Conservation (phyloP, 495 filamentous ascomycete genomes). For the Aspergillus leporis region DNA sequence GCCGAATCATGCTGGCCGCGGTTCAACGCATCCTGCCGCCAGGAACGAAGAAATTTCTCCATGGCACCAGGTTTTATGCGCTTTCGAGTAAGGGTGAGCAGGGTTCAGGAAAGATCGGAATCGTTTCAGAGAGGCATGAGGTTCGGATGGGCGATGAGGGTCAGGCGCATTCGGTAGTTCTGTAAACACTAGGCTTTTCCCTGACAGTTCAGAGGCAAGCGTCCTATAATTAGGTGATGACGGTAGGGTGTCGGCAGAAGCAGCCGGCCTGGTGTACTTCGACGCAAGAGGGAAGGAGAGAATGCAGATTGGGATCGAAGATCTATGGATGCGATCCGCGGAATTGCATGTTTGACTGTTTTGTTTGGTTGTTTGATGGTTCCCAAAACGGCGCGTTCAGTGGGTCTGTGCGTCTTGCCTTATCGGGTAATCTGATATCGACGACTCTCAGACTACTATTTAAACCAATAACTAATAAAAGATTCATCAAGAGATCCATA, state of each 20-base stretch:
- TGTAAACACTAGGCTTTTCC: not conserved
- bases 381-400: not conserved
- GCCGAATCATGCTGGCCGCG: constrained; percentile 95
- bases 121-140: constrained; percentile 2
- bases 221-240: not conserved
- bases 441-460: not conserved
- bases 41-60: constrained; percentile 88
- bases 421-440: not conserved
- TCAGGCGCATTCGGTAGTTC: not conserved
- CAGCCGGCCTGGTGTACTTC: not conserved
- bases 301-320: not conserved
- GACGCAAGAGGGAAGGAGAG: not conserved
- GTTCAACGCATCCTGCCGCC: constrained; percentile 89
- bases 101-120: not conserved
- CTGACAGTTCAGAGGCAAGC: not conserved
- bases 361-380: not conserved
- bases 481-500: too few relatives aligned
- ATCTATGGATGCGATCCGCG: not conserved
- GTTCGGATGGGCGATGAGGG: constrained; percentile 4
- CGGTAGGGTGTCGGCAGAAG: not conserved
- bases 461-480: too few relatives aligned
- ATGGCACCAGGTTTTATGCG: constrained; percentile 46
- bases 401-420: not conserved
- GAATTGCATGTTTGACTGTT: constrained; percentile 4
- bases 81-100: not conserved